Evolutionary conservation across 331 rosid species (phyloP).

Genomic region (Acacia concinna): DNA sequence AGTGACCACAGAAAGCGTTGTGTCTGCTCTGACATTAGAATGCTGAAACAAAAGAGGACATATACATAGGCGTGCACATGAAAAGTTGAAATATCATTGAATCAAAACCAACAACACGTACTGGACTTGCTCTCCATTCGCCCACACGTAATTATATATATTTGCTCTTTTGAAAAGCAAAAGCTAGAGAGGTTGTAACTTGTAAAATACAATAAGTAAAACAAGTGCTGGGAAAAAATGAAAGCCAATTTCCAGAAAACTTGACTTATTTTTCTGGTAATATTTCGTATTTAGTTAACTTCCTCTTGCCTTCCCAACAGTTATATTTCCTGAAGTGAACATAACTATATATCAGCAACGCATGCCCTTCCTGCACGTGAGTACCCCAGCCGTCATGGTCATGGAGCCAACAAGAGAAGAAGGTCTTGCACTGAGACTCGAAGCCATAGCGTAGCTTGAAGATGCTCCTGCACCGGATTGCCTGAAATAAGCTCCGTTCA

Average conservation of each 20-base stretch:
- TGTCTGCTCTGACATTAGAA: not conserved
- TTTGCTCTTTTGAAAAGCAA: constrained; percentile 18
- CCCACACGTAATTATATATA: not conserved
- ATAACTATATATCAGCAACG: constrained; percentile 41
- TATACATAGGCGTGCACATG: constrained; percentile 22
- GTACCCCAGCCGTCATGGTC: constrained; percentile 71
- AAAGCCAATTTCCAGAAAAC: constrained; percentile 26
- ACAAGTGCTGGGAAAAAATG: not conserved
- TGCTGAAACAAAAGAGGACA: not conserved
- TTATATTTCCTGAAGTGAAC: not conserved
- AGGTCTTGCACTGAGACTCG: constrained; percentile 82
- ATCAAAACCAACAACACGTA: constrained; percentile 33
- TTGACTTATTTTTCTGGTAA: not conserved
- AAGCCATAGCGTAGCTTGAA: constrained; percentile 68
- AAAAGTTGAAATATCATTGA: constrained; percentile 25
- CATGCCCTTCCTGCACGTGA: constrained; percentile 62
- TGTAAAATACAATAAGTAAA: constrained; percentile 14
- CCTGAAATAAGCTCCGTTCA: constrained; percentile 81
- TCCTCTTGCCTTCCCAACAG: constrained; percentile 7
- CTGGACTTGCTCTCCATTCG: constrained; percentile 32
- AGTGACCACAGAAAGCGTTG: not conserved
- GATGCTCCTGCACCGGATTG: constrained; percentile 72
- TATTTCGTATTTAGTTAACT: not conserved
- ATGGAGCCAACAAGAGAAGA: constrained; percentile 76
- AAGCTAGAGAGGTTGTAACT: constrained; percentile 25